Evolutionary conservation across 192 early-diverging fungal genomes (phyloP), one percentile per base, ranked within the genome.

Genomic region (Coemansia sp.): DNA sequence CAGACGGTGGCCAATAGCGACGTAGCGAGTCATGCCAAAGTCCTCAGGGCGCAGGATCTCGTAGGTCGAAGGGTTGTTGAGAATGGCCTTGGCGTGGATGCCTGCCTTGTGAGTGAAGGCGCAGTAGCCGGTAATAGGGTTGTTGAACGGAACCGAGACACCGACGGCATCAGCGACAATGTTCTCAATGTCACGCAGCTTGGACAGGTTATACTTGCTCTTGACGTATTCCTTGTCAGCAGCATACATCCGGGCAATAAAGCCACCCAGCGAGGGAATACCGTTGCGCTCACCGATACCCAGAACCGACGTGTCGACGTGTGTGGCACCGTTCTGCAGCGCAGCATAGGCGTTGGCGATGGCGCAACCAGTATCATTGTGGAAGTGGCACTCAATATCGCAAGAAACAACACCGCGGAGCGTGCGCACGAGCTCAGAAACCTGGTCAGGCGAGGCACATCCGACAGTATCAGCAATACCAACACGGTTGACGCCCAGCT

Each of bases 81-180:
- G 84, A 67, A 98, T 96, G 53, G 96, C 96, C 81, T 98, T 98
- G 82, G 96, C 96, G 75, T 98, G 96, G 73, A 97, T 98, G 68
- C 96, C 96, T 38, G 96, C 94, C 87, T 98, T 98, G 83, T 98
- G 96, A 7, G 96, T 97, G 76, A 98, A 97, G 39, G 94, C 94
- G 71, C 93, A 96, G 82, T 97, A 96, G 37, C 96, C 96, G 24
- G 96, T 98, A 71, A 98, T 94, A 78, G 93, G 96, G 85, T 98
- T 97, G 87, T 98, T 98, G 86, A 98, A 98, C 21, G 96, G 96
- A 60, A 98, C 93, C 45, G 91, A 86, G 66, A 98, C 86, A 62
- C 91, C 88, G 18, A 98, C 96, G 6, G 92, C 86, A 19, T 95
- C 91, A 18, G 96, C 96, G 23, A 98, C 91, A 73, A 96, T 78